Conservation (phyloP, 2,329 filamentous ascomycete species). For the Hypoxylon sp. region DNA sequence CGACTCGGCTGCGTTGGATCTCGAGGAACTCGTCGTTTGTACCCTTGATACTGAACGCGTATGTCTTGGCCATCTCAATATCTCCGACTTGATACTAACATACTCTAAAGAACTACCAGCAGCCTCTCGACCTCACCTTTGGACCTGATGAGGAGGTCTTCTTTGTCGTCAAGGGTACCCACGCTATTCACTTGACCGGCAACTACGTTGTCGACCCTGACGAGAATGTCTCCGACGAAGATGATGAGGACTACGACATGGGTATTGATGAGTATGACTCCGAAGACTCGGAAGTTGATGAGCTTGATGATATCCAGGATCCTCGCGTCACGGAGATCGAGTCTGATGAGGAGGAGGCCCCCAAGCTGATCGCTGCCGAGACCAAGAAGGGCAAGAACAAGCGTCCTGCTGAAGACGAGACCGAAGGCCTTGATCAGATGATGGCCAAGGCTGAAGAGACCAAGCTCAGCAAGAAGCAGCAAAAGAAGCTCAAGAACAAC, state of each 20-base stretch:
- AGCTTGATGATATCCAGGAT: constrained; percentile 81
- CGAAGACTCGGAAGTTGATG: constrained; percentile 78
- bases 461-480: constrained; percentile 94
- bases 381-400: constrained; percentile 89
- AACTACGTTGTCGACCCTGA: constrained; percentile 88
- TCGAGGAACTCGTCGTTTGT: constrained; percentile 94
- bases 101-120: constrained; percentile 83
- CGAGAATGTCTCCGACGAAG: constrained; percentile 72
- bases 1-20: constrained; percentile 72
- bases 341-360: constrained; percentile 79
- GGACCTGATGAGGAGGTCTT: constrained; percentile 89
- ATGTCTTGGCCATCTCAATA: constrained; percentile 54
- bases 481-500: constrained; percentile 99
- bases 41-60: constrained; percentile 94
- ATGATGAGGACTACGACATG: constrained; percentile 79
- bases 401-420: constrained; percentile 82
- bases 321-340: constrained; percentile 88
- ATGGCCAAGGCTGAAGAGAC: constrained; percentile 81
- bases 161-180: constrained; percentile 91
- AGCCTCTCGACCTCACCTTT: constrained; percentile 93
- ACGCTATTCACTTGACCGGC: constrained; percentile 91
- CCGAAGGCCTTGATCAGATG: constrained; percentile 81
- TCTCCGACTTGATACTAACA: constrained; percentile 47
- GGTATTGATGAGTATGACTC: constrained; percentile 77
- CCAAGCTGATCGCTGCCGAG: constrained; percentile 67